Evolutionary conservation across 805 yeast species (phyloP).

Genomic region (Metschnikowia baotianmanensis): DNA sequence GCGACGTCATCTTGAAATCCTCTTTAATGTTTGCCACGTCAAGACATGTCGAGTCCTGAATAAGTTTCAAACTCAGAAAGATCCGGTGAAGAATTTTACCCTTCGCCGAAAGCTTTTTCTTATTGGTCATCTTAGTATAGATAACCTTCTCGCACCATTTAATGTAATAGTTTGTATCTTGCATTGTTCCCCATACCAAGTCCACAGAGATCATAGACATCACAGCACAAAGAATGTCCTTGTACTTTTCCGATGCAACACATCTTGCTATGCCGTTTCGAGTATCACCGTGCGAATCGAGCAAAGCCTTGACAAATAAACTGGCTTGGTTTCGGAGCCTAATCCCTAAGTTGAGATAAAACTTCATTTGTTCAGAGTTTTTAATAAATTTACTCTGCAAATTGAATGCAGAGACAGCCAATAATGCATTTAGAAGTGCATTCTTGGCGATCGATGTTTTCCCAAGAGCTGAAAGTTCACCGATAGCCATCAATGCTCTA

Average conservation of each 20-base stretch:
- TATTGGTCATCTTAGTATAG: conserved; percentile 60
- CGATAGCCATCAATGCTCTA: conserved; percentile 75
- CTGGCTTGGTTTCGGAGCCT: conserved; percentile 74
- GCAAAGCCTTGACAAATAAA: conserved; percentile 58
- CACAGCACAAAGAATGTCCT: conserved; percentile 79
- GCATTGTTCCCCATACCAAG: conserved; percentile 88
- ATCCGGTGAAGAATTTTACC: conserved; percentile 77
- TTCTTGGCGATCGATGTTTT: conserved; percentile 72
- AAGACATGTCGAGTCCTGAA: conserved; percentile 72
- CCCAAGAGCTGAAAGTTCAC: conserved; percentile 75
- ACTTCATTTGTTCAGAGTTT: conserved; percentile 64
- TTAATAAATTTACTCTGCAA: conserved; percentile 68
- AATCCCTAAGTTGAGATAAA: conserved; percentile 69
- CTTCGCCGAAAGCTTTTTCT: conserved; percentile 66
- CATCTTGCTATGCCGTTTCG: conserved; percentile 46
- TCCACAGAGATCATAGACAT: conserved; percentile 86
- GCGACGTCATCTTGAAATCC: conserved; percentile 29
- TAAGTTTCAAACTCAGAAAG: conserved; percentile 67
- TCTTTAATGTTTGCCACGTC: conserved; percentile 34
- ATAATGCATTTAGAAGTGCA: conserved; percentile 71
- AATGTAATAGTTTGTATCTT: conserved; percentile 74
- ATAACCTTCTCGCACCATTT: conserved; percentile 76
- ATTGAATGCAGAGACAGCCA: conserved; percentile 82
- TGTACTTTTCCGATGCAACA: conserved; percentile 61
- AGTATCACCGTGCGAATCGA: conserved; percentile 32